phyloP scores from a whole-genome alignment of 2,329 filamentous ascomycete genomes.

The Pestalotiopsis sp. region DNA sequence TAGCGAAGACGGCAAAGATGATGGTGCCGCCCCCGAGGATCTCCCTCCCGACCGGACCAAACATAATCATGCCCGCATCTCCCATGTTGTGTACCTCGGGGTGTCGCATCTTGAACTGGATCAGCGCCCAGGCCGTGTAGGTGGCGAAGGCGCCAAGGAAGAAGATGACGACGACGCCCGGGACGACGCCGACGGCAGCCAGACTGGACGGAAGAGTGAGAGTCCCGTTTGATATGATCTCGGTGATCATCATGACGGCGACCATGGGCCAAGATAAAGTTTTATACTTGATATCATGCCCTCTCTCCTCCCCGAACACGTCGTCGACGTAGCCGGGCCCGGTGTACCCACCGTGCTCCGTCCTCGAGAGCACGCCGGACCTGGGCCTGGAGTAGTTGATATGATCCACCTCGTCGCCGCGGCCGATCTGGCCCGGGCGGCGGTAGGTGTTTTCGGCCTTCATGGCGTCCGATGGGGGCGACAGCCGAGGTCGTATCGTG shows the following conservation, averaged over 20 bases:
- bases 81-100: slow-evolving; percentile 61
- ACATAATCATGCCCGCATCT: slow-evolving; percentile 56
- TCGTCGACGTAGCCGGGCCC: slow-evolving; percentile 31
- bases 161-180: slow-evolving; percentile 52
- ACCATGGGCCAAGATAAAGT: slow-evolving; percentile 55
- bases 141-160: slow-evolving; percentile 54
- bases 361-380: slow-evolving; percentile 3
- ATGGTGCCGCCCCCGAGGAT: slow-evolving; percentile 51
- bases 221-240: slow-evolving; percentile 59
- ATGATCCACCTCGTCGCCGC: slow-evolving; percentile 11
- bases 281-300: slow-evolving; percentile 53
- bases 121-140: slow-evolving; percentile 52
- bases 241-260: slow-evolving; percentile 57
- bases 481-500: not conserved
- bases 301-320: slow-evolving; percentile 41
- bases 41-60: slow-evolving; percentile 54
- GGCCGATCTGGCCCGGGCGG: slow-evolving; percentile 6
- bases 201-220: slow-evolving; percentile 54
- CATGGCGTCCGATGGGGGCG: not conserved
- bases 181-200: slow-evolving; percentile 54
- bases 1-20: slow-evolving; percentile 54
- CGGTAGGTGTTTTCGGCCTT: slow-evolving; percentile 12
- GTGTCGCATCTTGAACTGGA: slow-evolving; percentile 56
- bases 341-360: slow-evolving; percentile 15
- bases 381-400: slow-evolving; percentile 7